Evolutionary conservation across 2,329 filamentous ascomycete genomes (phyloP).

Genomic region (Penicillium sp.): DNA sequence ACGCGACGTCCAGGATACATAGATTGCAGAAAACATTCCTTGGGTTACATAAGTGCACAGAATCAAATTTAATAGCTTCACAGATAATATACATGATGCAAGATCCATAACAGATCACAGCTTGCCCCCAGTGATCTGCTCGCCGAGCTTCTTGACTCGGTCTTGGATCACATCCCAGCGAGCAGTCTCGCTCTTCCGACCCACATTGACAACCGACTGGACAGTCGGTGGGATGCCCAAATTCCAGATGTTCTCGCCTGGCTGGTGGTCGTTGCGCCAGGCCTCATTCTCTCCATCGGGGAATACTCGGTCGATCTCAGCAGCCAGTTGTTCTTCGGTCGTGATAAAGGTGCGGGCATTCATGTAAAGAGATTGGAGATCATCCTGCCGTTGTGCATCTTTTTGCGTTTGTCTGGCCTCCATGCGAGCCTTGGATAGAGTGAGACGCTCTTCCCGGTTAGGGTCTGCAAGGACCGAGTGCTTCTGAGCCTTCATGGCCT

Average conservation of each 20-base stretch:
- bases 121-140: slow-evolving; percentile 67
- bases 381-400: slow-evolving; percentile 61
- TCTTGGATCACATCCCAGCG: slow-evolving; percentile 50
- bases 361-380: slow-evolving; percentile 84
- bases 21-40: not conserved
- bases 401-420: slow-evolving; percentile 51
- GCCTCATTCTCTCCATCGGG: slow-evolving; percentile 53
- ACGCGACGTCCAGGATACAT: not conserved
- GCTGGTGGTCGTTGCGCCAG: slow-evolving; percentile 43
- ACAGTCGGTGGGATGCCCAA: slow-evolving; percentile 46
- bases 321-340: slow-evolving; percentile 70
- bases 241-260: slow-evolving; percentile 54
- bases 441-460: slow-evolving; percentile 54
- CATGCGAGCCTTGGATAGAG: slow-evolving; percentile 42
- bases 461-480: slow-evolving; percentile 61
- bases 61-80: slow-evolving; percentile 18
- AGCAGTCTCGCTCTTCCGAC: slow-evolving; percentile 32
- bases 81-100: slow-evolving; percentile 26
- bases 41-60: slow-evolving; percentile 6
- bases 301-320: slow-evolving; percentile 73
- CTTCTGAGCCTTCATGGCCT: slow-evolving; percentile 49
- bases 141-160: slow-evolving; percentile 62
- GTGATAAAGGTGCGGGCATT: slow-evolving; percentile 85
- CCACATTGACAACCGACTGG: slow-evolving; percentile 29
- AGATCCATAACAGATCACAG: slow-evolving; percentile 39